These are phyloP conservation scores for Fusarium coffeatum DNA, from an alignment of 2,329 filamentous ascomycete species.

Conservation along the genomic window DNA sequence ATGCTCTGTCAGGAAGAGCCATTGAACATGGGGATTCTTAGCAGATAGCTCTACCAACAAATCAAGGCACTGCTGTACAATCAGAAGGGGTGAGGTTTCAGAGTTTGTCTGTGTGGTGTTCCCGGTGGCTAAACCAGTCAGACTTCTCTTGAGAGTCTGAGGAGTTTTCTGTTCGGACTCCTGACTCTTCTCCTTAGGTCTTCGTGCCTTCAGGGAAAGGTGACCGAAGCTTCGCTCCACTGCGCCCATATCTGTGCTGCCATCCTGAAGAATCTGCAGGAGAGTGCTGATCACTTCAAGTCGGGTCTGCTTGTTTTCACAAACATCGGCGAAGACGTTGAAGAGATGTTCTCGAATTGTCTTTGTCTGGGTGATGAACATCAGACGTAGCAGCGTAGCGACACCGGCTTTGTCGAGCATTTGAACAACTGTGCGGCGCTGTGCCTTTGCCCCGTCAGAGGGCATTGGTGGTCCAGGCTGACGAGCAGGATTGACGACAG, in stretches of 20 bases:
- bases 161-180: constrained; percentile 77
- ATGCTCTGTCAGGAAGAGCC: constrained; percentile 94
- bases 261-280: constrained; percentile 93
- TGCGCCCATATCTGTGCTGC: constrained; percentile 90
- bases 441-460: constrained; percentile 69
- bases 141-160: constrained; percentile 79
- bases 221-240: constrained; percentile 96
- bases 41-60: constrained; percentile 85
- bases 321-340: constrained; percentile 89
- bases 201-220: constrained; percentile 89
- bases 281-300: constrained; percentile 93
- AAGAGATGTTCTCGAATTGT: constrained; percentile 87
- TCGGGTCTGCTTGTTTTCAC: constrained; percentile 95
- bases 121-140: constrained; percentile 67
- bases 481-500: constrained; percentile 39
- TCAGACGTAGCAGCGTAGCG: constrained; percentile 94
- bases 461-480: constrained; percentile 52
- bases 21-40: constrained; percentile 87
- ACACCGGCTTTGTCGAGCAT: constrained; percentile 97
- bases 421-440: constrained; percentile 86
- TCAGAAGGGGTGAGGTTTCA: constrained; percentile 92
- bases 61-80: constrained; percentile 94
- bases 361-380: constrained; percentile 95
- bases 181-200: constrained; percentile 74
- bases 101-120: constrained; percentile 70